phyloP scores from a whole-genome alignment of 306 rosid genomes.

The Lagenaria siceraria region DNA sequence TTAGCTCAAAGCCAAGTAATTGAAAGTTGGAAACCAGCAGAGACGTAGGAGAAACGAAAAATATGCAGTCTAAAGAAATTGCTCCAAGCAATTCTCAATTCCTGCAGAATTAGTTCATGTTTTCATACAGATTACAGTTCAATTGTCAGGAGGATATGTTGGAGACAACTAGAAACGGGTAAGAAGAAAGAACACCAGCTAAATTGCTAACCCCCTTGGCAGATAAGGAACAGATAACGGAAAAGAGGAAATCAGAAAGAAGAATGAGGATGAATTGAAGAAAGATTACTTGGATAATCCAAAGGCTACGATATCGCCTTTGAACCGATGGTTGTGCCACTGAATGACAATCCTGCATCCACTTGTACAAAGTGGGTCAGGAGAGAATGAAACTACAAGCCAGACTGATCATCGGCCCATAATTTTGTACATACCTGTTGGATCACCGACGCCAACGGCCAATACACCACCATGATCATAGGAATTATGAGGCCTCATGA shows the following conservation, averaged over 20 bases:
- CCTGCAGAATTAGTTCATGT: background rate
- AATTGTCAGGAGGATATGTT: background rate
- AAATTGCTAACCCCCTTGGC: background rate
- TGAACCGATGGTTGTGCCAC: background rate
- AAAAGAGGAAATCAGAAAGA: background rate
- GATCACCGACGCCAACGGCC: background rate
- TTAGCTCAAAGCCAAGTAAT: background rate
- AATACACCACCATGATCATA: background rate
- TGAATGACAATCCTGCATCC: background rate
- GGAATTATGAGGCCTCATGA: background rate
- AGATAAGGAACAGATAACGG: background rate
- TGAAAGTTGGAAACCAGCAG: background rate
- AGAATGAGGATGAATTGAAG: background rate
- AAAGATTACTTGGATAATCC: background rate
- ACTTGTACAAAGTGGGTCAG: slow-evolving; percentile 1
- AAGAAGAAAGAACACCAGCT: background rate
- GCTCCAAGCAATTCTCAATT: background rate
- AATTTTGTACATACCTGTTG: background rate
- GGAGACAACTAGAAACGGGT: background rate
- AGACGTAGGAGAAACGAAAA: background rate
- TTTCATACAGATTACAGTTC: background rate
- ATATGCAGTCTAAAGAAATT: background rate
- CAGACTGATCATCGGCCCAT: background rate
- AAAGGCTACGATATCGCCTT: background rate
- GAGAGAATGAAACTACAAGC: background rate